Evolutionary conservation across 768 basidiomycete genomes (phyloP), one percentile per base, ranked within the genome.

Genomic region (Suillus subluteus): DNA sequence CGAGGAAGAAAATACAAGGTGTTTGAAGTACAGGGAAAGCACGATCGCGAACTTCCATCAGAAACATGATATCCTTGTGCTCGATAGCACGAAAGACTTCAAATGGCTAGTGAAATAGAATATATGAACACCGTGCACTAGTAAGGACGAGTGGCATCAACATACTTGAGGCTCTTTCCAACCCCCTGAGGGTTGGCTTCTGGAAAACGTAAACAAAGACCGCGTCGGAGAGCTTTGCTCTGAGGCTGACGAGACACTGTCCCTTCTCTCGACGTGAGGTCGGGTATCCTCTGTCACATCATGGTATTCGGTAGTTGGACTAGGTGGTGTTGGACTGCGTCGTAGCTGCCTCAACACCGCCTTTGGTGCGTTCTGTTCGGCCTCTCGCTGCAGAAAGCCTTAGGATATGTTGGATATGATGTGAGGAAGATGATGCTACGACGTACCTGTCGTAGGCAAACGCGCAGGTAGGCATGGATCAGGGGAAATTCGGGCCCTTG

Each of bases 81-180:
- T 99, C 96, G 26, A 98, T 85, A 2, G 96, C 96, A 62, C 90
- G 83, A 73, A 96, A 86, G 0, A 98, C 81, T 80, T 96, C 84
- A 67, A 82, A 88, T 0, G 87, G 83, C 82, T 88, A 54, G 15
- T 61, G 50, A 30, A 58, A 38, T 32, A 8, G 11, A 61, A 48
- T 18, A 40, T 63, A 58, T 62, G 52, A 61, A 43, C 30, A 18
- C 26, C 6, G 16, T 3, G 38, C 23, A 35, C 16, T 55, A 6
- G 30, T 55, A 18, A 50, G 15, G 54, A 12, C 23, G 58, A 30
- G 38, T 44, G 43, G 37, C 46, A 35, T 35, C 12, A 23, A 70
- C 79, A 64, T 63, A 84, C 87, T 78, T 88, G 86, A 8, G 85
- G 86, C 44, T 85, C 83, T 67, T 81, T 86, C 87, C 86, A 86